Evolutionary conservation across 1,284 basidiomycete species (phyloP), one percentile per base, ranked within the genome.

Genomic region (Dichomitus squalens): DNA sequence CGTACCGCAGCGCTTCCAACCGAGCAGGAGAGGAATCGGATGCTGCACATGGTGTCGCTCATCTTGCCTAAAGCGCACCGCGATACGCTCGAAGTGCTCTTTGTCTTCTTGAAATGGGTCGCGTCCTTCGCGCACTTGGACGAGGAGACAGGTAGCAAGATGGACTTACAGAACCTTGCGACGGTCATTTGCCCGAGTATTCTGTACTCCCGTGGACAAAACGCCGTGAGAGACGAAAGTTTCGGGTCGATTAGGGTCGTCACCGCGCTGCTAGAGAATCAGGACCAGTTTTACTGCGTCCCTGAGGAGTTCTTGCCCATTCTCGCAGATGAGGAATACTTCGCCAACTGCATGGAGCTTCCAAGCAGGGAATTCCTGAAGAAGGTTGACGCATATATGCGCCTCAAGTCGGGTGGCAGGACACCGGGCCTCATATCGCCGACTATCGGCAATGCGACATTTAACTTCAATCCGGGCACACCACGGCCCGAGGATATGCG

Each of bases 61-160:
- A 79, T 99, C 3, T 79, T 99, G 66, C 97, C 96, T 14, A 95
- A 93, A 75, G 85, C 87, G 55, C 95, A 99, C 72, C 87, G 97
- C 60, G 97, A 99, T 73, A 98, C 96, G 25, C 87, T 98, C 85
- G 96, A 99, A 75, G 95, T 98, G 47, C 78, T 99, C 43, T 98
- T 98, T 70, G 95, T 98, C 18, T 99, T 99, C 78, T 81, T 99
- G 65, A 96, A 97, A 74, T 99, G 97, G 97, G 96, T 99, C 2
- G 96, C 96, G 5, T 96, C 95, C 4, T 99, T 99, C 73, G 95
- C 96, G 44, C 96, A 99, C 75, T 87, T 97, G 75, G 96, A 99
- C 71, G 96, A 96, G 69, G 95, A 96, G 73, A 98, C 96, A 0
- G 96, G 96, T 36, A 96, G 93, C 78, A 96, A 96, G 77, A 99